These are phyloP conservation scores for Magnolia officinalis DNA, from an alignment of 164 flowering plant genomes.

Conservation along the genomic window DNA sequence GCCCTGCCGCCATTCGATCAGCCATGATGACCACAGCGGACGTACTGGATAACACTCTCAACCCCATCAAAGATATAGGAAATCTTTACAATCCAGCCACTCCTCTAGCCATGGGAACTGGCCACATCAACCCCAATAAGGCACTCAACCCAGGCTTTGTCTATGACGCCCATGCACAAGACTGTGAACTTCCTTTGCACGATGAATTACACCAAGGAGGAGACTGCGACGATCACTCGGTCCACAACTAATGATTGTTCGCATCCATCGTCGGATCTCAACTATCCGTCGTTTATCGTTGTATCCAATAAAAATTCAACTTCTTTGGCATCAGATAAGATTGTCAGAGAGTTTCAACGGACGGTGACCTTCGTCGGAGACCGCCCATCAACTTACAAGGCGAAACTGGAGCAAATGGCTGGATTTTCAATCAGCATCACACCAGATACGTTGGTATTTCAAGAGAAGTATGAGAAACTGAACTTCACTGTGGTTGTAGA, in stretches of 20 bases:
- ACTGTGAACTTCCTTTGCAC: no score
- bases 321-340: no score
- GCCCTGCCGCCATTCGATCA: constrained; percentile 41
- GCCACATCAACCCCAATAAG: constrained; percentile 39
- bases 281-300: constrained; percentile 5
- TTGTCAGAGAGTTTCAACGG: neutral
- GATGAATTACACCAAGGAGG: constrained; percentile 5
- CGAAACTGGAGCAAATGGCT: neutral
- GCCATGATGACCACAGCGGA: constrained; percentile 40
- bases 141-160: no score
- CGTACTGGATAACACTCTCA: constrained; percentile 18
- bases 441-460: no score
- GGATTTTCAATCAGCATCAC: no score
- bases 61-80: constrained; percentile 18
- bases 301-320: neutral
- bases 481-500: neutral
- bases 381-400: neutral
- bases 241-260: neutral
- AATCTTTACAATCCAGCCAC: constrained; percentile 13
- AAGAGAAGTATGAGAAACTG: no score
- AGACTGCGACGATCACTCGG: constrained; percentile 33
- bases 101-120: constrained; percentile 40
- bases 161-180: no score
- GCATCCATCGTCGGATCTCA: neutral
- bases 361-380: neutral